Conservation (phyloP, 257 asterid genomes). For the Penstemon davidsonii region DNA sequence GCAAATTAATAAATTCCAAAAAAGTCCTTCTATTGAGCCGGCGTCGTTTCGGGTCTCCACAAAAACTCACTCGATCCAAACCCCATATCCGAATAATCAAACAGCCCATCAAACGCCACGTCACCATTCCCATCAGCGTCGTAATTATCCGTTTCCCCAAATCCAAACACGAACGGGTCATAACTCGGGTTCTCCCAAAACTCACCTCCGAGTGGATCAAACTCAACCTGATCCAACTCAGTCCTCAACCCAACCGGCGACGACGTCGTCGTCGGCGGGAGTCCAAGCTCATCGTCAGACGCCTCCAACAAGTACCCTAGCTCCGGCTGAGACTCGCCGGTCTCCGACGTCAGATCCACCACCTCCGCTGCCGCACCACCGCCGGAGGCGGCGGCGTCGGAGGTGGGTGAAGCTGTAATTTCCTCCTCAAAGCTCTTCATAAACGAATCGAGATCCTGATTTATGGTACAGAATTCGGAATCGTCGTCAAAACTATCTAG, state of each 20-base stretch:
- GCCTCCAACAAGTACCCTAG: slow-evolving; percentile 66
- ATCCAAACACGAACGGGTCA: slow-evolving; percentile 56
- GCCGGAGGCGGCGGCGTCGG: slow-evolving; percentile 1
- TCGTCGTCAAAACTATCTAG: slow-evolving; percentile 55
- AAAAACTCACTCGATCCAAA: slow-evolving; percentile 49
- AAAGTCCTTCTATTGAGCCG: slow-evolving; percentile 45
- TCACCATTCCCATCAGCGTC: slow-evolving; percentile 33
- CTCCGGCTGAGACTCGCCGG: slow-evolving; percentile 56
- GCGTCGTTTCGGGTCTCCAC: slow-evolving; percentile 58
- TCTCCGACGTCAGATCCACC: slow-evolving; percentile 43
- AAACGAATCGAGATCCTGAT: slow-evolving; percentile 63
- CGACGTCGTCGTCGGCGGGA: slow-evolving; percentile 50
- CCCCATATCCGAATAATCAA: slow-evolving; percentile 66
- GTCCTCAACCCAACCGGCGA: slow-evolving; percentile 20
- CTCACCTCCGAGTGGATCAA: slow-evolving; percentile 46
- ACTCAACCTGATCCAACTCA: slow-evolving; percentile 43
- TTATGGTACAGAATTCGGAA: slow-evolving; percentile 37
- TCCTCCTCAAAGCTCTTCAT: slow-evolving; percentile 82
- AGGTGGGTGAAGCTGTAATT: slow-evolving; percentile 36
- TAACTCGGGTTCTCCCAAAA: slow-evolving; percentile 54
- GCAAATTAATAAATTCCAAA: neutral
- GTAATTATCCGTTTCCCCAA: slow-evolving; percentile 29
- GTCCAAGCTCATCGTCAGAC: slow-evolving; percentile 73
- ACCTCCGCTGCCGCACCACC: slow-evolving; percentile 16
- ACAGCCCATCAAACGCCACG: slow-evolving; percentile 64